Base-by-base conservation (phyloP, 352 stramenopile species). In the Globisporangium cederbergense region DNA sequence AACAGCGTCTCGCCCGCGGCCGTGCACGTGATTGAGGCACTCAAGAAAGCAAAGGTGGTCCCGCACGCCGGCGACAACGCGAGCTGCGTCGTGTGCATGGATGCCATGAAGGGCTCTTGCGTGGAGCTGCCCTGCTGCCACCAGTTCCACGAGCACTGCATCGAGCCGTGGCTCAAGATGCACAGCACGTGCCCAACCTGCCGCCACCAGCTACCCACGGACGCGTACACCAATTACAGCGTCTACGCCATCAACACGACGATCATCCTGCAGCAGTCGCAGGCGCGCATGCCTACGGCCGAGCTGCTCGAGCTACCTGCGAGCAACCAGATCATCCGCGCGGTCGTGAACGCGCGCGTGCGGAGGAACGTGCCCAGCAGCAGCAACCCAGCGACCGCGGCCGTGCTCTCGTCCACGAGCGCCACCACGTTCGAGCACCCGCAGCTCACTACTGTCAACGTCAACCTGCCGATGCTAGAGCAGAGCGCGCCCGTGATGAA, bases 241-340 rank as follows among this genome's bases (percentile, higher is more conserved):
- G 83, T 94, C 58, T 94, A 94, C 70, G 85, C 87, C 40, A 96
- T 96, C 75, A 96, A 96, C 71, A 96, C 87, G 20, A 96, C 87
- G 40, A 94, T 96, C 69, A 90, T 96, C 51, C 61, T 96, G 60
- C 87, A 94, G 67, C 82, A 94, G 62, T 90, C 81, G 2, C 87
- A 96, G 42, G 87, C 87, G 30, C 78, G 77, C 42, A 83, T 96
- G 76, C 81, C 87, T 1, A 83, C 83, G 3, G 71, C 74, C 6
- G 85, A 96, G 62, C 64, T 96, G 62, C 72, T 94, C 13, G 85
- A 96, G 64, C 64, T 94, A 28, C 84, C 87, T 2, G 83, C 87
- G 5, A 93, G 83, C 61, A 93, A 94, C 64, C 87, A 94, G 71
- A 82, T 94, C 65, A 94, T 96, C 45, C 85, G 83, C 61, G 87